Evolutionary conservation across 1,139 yeast species (phyloP).

Genomic region (Debaryomyces sp.): DNA sequence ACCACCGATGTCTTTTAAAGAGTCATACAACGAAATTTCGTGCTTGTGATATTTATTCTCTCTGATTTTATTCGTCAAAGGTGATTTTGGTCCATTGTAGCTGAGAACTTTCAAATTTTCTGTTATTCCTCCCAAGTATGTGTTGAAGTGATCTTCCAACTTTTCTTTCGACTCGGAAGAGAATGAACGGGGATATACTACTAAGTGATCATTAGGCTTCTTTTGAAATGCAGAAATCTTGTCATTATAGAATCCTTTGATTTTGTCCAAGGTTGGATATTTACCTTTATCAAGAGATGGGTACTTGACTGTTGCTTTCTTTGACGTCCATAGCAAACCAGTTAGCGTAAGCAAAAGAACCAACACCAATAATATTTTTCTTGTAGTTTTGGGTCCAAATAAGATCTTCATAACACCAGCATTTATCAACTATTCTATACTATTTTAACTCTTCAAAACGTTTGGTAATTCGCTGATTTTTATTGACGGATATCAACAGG

Average conservation of each 20-base stretch:
- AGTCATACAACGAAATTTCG: conserved; percentile 19
- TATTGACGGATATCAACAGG: too few relatives aligned
- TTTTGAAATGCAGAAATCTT: background rate
- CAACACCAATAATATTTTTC: background rate
- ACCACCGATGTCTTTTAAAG: conserved; percentile 15
- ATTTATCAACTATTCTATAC: background rate
- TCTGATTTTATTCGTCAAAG: conserved; percentile 15
- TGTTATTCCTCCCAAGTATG: conserved; percentile 9
- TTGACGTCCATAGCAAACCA: background rate
- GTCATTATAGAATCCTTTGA: conserved; percentile 1
- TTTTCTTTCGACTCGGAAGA: conserved; percentile 6
- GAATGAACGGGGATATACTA: background rate
- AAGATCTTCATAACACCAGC: background rate
- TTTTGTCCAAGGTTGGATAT: background rate
- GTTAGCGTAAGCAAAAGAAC: background rate
- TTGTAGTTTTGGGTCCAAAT: background rate
- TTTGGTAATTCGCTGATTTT: background rate
- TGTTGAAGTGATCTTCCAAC: conserved; percentile 15
- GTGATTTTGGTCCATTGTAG: conserved; percentile 13
- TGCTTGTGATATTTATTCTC: conserved; percentile 14
- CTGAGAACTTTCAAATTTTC: conserved; percentile 13
- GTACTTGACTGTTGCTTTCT: background rate
- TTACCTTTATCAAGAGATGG: background rate
- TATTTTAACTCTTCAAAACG: too few relatives aligned
- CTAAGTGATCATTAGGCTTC: background rate